phyloP scores from a whole-genome alignment of 352 stramenopile genomes.

The Pythium sp. region DNA sequence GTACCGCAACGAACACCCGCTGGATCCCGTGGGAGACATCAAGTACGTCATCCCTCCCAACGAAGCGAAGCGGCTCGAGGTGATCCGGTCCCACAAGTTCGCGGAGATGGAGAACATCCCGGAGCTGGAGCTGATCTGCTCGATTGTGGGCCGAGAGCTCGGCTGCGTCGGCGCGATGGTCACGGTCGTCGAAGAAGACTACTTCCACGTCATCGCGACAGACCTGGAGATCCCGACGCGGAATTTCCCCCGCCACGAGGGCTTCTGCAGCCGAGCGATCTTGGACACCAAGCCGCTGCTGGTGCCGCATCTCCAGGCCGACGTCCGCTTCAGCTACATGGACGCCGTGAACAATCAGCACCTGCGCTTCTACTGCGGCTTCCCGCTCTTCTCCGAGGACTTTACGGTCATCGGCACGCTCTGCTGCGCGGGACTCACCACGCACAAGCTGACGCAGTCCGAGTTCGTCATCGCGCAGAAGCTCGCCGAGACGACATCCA shows the following conservation, averaged over 20 bases:
- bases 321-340: constrained; percentile 48
- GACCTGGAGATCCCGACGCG: constrained; percentile 20
- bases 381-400: constrained; percentile 20
- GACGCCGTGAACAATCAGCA: constrained; percentile 27
- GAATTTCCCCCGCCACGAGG: constrained; percentile 37
- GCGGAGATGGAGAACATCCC: constrained; percentile 34
- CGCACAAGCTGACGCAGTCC: constrained; percentile 13
- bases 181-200: constrained; percentile 44
- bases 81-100: constrained; percentile 20
- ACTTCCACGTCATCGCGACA: constrained; percentile 35
- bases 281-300: constrained; percentile 52
- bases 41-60: constrained; percentile 18
- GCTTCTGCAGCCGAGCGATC: constrained; percentile 47
- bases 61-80: constrained; percentile 32
- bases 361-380: constrained; percentile 25
- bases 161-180: constrained; percentile 36
- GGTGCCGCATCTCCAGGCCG: constrained; percentile 42
- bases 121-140: constrained; percentile 51
- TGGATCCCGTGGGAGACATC: constrained; percentile 17
- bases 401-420: constrained; percentile 15
- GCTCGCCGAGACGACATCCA: constrained; percentile 13
- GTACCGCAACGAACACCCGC: not conserved
- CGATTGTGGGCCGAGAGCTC: constrained; percentile 37
- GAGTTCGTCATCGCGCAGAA: constrained; percentile 19
- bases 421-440: constrained; percentile 17